Evolutionary conservation across 2,329 filamentous ascomycete species (phyloP).

Genomic region (Exophiala xenobiotica): DNA sequence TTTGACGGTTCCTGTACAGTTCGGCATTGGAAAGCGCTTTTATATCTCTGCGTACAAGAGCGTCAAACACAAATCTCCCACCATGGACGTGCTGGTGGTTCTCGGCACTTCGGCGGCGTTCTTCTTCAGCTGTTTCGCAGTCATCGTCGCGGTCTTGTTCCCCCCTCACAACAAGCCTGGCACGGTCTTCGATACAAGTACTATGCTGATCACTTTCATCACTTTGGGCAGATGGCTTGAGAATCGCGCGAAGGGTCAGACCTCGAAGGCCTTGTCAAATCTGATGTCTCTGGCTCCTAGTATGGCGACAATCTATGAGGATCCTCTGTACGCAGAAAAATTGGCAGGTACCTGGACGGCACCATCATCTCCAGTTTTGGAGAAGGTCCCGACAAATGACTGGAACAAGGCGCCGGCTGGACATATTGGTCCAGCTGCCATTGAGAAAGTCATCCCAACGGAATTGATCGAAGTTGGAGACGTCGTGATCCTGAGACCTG

Average conservation of each 20-base stretch:
- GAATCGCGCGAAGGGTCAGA: slow-evolving; percentile 93
- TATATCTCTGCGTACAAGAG: slow-evolving; percentile 94
- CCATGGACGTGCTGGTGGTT: slow-evolving; percentile 96
- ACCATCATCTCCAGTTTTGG: slow-evolving; percentile 36
- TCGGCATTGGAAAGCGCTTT: slow-evolving; percentile 92
- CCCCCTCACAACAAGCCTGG: slow-evolving; percentile 75
- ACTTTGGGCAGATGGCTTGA: slow-evolving; percentile 87
- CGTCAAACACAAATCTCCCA: slow-evolving; percentile 83
- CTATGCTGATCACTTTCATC: slow-evolving; percentile 97
- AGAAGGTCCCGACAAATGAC: slow-evolving; percentile 44
- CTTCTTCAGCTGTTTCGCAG: slow-evolving; percentile 87
- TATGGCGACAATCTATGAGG: slow-evolving; percentile 94
- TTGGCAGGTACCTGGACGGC: slow-evolving; percentile 74
- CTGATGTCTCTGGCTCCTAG: slow-evolving; percentile 96
- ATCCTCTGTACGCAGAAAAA: slow-evolving; percentile 91
- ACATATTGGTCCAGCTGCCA: slow-evolving; percentile 49
- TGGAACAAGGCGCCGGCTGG: slow-evolving; percentile 20
- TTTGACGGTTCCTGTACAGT: slow-evolving; percentile 91
- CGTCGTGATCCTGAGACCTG: slow-evolving; percentile 86
- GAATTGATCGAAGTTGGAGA: slow-evolving; percentile 93
- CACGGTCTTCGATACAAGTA: slow-evolving; percentile 95
- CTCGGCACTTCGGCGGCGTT: slow-evolving; percentile 93
- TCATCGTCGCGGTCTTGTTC: slow-evolving; percentile 76
- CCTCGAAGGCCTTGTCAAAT: slow-evolving; percentile 85
- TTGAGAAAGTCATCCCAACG: slow-evolving; percentile 84